Percentiles rank a stretch among this genome's conserved stretches.
Conservation (phyloP, 257 asterid species). For the Nicotiana noctiflora region DNA sequence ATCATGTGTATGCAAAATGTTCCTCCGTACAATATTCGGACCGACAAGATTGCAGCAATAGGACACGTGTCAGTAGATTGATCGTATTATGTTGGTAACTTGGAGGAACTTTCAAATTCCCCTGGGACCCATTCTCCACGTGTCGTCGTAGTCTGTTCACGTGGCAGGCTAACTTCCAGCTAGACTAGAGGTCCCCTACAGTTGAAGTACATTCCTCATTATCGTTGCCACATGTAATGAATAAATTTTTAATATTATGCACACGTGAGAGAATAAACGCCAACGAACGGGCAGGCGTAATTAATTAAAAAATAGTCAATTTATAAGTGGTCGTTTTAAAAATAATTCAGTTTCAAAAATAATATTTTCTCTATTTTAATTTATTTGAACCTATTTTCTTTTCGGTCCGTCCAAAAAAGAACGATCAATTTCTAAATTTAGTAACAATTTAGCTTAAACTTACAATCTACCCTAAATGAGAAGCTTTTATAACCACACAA, state of each 20-base stretch:
- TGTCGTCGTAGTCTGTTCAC: not conserved
- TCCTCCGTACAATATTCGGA: not conserved
- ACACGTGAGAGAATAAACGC: not conserved
- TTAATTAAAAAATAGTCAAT: too few species aligned
- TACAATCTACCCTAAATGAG: too few species aligned
- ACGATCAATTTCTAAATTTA: too few species aligned
- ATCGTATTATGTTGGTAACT: not conserved
- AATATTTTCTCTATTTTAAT: too few species aligned
- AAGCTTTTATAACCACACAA: too few species aligned
- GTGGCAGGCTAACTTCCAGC: not conserved
- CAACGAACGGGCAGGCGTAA: not conserved
- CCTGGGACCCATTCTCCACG: not conserved
- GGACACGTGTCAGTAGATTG: not conserved
- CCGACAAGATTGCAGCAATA: not conserved
- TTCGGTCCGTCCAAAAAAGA: too few species aligned
- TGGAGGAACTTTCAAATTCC: not conserved
- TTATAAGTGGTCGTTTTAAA: too few species aligned
- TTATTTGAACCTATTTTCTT: too few species aligned
- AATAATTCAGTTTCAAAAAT: too few species aligned
- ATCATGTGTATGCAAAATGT: not conserved
- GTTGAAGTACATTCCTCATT: constrained; percentile 1
- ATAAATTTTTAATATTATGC: not conserved
- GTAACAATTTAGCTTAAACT: too few species aligned
- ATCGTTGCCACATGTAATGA: not conserved
- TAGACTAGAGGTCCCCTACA: not conserved